Percentiles rank a stretch among this genome's conserved stretches.
phyloP scores from a whole-genome alignment of 2,329 filamentous ascomycete species.

The Phialophora macrospora region DNA sequence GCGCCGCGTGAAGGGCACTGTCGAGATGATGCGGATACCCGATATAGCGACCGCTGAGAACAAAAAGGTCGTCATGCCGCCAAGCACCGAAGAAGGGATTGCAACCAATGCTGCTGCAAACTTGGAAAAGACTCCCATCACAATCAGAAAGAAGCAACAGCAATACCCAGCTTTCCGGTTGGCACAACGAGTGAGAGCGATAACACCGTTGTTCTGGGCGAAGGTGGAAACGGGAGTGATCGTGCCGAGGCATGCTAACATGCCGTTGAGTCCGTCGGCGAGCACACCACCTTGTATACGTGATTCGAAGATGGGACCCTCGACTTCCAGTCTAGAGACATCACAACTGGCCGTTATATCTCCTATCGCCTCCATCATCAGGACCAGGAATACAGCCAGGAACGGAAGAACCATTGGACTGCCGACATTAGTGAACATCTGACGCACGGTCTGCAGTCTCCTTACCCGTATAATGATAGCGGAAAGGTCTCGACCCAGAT shows the following conservation, averaged over 20 bases:
- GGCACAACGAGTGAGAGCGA: slow-evolving; percentile 69
- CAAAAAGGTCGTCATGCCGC: slow-evolving; percentile 65
- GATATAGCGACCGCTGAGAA: slow-evolving; percentile 69
- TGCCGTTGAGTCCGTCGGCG: slow-evolving; percentile 68
- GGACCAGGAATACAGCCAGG: slow-evolving; percentile 62
- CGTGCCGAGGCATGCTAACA: slow-evolving; percentile 67
- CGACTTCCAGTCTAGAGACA: slow-evolving; percentile 67
- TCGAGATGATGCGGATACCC: slow-evolving; percentile 68
- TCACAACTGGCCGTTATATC: slow-evolving; percentile 72
- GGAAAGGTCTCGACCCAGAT: slow-evolving; percentile 74
- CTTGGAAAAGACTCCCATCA: slow-evolving; percentile 74
- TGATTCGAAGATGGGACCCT: slow-evolving; percentile 67
- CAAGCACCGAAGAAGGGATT: slow-evolving; percentile 60
- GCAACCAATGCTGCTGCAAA: slow-evolving; percentile 71
- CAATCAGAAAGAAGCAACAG: slow-evolving; percentile 66
- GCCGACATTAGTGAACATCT: slow-evolving; percentile 64
- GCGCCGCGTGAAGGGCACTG: slow-evolving; percentile 65
- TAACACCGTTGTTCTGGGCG: slow-evolving; percentile 72
- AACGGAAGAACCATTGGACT: slow-evolving; percentile 68
- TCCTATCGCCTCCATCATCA: slow-evolving; percentile 70
- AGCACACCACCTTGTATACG: slow-evolving; percentile 71
- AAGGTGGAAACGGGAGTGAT: slow-evolving; percentile 71
- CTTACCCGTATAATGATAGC: slow-evolving; percentile 61
- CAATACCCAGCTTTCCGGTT: slow-evolving; percentile 71
- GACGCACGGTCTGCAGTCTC: slow-evolving; percentile 67